Evolutionary conservation across 2,329 filamentous ascomycete genomes (phyloP), one percentile per base, ranked within the genome.

Genomic region (Aspergillus pseudoglaucus): DNA sequence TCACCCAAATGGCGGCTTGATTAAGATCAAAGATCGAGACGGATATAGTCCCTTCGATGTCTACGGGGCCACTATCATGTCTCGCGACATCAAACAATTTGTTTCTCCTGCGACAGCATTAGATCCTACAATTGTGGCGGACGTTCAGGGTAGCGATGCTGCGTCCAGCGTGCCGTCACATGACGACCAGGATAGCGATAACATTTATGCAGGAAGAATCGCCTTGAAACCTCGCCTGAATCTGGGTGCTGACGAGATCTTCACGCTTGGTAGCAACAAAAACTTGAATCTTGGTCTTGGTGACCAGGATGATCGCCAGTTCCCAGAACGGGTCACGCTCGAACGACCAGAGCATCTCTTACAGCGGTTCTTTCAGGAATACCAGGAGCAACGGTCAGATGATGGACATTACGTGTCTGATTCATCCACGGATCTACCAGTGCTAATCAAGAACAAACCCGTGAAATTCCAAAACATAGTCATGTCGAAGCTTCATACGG

Each of bases 21-120:
- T 96, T 61, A 96, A 95, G 72, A 88, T 93, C 45, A 98, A 97
- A 67, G 93, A 98, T 61, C 83, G 87, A 49, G 93, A 97, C 69
- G 91, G 91, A 8, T 90, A 94, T 62, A 95, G 90, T 56, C 91
- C 93, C 0, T 91, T 97, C 56, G 93, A 97, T 65, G 73, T 98
- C 9, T 97, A 95, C 60, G 87, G 88, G 53, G 83, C 87, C 35
- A 95, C 89, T 0, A 93, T 96, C 57, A 84, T 85, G 44, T 79
- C 87, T 47, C 81, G 87, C n/a, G 81, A 80, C n/a, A 65, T 89
- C 14, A 77, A 78, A 48, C 65, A 60, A 9, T 50, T 55, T 22
- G 39, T 52, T 22, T 56, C 53, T 18, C 48, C 46, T 60, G 56
- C 39, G 57, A 61, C n/a, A 63, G 61, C 9, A 71, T 77, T 42